Evolutionary conservation across 2,329 filamentous ascomycete genomes (phyloP).

Genomic region (Aspergillus felis): DNA sequence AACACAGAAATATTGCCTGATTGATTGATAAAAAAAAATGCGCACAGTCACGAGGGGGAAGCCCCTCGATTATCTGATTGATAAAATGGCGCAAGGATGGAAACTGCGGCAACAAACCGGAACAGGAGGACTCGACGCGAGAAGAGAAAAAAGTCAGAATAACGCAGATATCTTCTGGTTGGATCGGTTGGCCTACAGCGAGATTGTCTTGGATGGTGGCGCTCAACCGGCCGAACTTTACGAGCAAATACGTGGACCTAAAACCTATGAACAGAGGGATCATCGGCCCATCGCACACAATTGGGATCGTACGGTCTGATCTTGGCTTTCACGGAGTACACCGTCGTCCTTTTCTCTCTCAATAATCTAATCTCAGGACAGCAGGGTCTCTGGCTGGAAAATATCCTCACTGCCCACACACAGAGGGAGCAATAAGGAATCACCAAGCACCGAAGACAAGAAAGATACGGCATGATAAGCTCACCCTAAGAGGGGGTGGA

Average conservation of each 20-base stretch:
- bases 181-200: not conserved
- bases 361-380: no score
- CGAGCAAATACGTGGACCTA: not conserved
- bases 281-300: not conserved
- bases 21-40: not conserved
- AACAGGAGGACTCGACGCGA: not conserved
- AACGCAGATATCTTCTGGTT: not conserved
- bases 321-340: no score
- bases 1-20: no score
- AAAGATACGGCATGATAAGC: not conserved
- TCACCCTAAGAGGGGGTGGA: not conserved
- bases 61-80: not conserved
- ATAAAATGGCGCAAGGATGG: not conserved
- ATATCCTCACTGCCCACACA: not conserved
- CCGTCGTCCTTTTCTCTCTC: not conserved
- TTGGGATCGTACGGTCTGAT: no score
- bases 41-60: not conserved
- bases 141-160: not conserved
- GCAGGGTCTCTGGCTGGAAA: not conserved
- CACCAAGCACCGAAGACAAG: not conserved
- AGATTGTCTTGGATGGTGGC: not conserved
- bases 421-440: not conserved
- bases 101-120: not conserved
- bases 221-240: not conserved
- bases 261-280: not conserved